Evolutionary conservation across 2,329 filamentous ascomycete genomes (phyloP).

Genomic region (Fusarium odoratissimum): DNA sequence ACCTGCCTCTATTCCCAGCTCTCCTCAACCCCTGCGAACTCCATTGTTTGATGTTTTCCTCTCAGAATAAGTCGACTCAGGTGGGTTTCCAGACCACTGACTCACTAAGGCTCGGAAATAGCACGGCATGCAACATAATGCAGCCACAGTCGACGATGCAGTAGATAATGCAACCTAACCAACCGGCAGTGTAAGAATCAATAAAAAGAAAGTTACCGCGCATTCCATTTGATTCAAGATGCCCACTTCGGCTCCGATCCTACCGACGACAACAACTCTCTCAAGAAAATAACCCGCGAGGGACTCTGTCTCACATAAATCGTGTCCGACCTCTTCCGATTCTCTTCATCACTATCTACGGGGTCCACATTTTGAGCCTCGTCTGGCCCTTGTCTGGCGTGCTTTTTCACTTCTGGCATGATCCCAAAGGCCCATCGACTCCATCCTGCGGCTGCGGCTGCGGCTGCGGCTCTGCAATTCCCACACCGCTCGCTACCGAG

Average conservation of each 20-base stretch:
- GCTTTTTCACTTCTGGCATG: conserved; percentile 35
- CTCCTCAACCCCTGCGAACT: conserved; percentile 4
- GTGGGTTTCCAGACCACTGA: conserved; percentile 19
- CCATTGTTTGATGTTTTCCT: conserved; percentile 33
- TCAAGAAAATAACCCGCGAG: conserved; percentile 29
- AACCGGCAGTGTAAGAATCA: neutral
- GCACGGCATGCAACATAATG: conserved; percentile 30
- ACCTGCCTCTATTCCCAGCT: conserved; percentile 30
- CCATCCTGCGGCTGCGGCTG: neutral
- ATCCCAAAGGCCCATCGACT: conserved; percentile 15
- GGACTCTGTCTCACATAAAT: neutral
- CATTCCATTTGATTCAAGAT: conserved; percentile 9
- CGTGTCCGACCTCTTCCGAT: conserved; percentile 41
- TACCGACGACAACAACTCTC: neutral
- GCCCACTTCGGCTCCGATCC: conserved; percentile 38
- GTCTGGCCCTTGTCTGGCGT: conserved; percentile 11
- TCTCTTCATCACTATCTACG: conserved; percentile 5
- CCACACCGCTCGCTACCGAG: conserved; percentile 33
- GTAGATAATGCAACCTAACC: conserved; percentile 2
- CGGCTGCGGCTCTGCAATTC: conserved; percentile 28
- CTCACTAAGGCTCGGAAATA: conserved; percentile 39
- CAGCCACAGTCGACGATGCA: conserved; percentile 16
- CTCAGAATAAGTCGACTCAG: conserved; percentile 16
- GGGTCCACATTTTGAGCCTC: conserved; percentile 21
- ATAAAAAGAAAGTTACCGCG: conserved; percentile 15